These are phyloP conservation scores for Epichloe glyceriae DNA, from an alignment of 2,329 filamentous ascomycete species.

Conservation along the genomic window DNA sequence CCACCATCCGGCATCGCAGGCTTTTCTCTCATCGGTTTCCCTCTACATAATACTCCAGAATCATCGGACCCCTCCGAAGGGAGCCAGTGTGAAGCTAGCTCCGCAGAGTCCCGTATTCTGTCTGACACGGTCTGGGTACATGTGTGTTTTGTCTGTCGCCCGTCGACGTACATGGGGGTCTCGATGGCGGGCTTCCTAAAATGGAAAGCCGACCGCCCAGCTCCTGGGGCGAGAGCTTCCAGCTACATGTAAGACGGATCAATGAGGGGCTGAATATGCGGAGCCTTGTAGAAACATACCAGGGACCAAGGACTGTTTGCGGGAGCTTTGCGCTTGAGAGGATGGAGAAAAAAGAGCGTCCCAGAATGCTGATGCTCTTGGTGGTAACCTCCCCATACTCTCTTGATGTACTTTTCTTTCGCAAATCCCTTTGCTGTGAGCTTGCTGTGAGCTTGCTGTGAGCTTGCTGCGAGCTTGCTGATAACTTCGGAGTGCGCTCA, in stretches of 20 bases:
- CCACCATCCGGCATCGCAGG: constrained; percentile 1
- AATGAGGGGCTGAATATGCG: constrained; percentile 1
- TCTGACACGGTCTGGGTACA: background rate
- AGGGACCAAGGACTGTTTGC: background rate
- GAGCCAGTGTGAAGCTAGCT: background rate
- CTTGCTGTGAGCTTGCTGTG: too few species aligned
- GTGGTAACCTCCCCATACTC: constrained; percentile 2
- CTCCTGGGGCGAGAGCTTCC: background rate
- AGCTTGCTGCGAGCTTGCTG: too few species aligned
- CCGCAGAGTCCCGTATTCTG: background rate
- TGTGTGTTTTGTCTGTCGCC: background rate
- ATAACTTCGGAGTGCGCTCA: too few species aligned
- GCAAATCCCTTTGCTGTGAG: too few species aligned
- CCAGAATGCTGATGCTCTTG: background rate
- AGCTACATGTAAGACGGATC: background rate
- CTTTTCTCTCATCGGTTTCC: background rate
- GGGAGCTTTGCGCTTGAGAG: background rate
- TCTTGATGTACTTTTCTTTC: background rate
- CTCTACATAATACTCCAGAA: background rate
- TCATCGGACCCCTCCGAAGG: background rate
- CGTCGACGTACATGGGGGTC: background rate
- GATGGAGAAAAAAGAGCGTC: background rate
- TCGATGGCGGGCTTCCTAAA: constrained; percentile 9
- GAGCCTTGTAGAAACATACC: background rate
- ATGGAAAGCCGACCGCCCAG: constrained; percentile 10